Base-by-base conservation (phyloP, 768 basidiomycete species). In the Rhizopogon roseolus region DNA sequence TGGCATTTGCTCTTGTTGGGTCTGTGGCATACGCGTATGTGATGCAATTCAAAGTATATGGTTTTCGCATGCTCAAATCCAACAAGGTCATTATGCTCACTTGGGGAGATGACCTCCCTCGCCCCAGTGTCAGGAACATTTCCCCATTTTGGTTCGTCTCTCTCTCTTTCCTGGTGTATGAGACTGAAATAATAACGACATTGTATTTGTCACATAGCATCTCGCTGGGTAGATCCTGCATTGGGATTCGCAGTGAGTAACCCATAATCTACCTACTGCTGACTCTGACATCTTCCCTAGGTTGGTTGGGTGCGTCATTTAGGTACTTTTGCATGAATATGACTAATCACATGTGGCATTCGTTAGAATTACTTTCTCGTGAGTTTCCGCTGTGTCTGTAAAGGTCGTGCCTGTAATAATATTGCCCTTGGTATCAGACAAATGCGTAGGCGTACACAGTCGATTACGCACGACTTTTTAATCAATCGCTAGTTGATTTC, bases 41-140 rank as follows among this genome's bases (percentile, higher is more conserved):
- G 22, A 14, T 27, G 6, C 22, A 17, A 19, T 19, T 32, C 27
- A 22, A 3, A 1, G 22, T 22, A 65, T 73, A 11, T 65, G 74
- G 75, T 27, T 7, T 27, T 13, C 29, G 29, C 29, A 8, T 32
- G 29, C 29, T 32, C 8, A 32, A 32, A 32, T 3, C 8, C 8
- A 32, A 16, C 50, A 81, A 46, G 81, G 6, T 80, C 83, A 6
- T 68, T 89, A 17, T 85, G 85, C 60, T 78, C 82, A 6, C 64
- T 89, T n/a, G 86, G 82, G 34, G 88, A 91, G 70, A 86, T 90
- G 86, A 86, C 87, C 27, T 81, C 85, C 6, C 81, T 81, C 68
- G 87, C 86, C 1, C 88, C 88, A 3, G 81, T 89, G 44, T 87
- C 88, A 8, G 88, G 88, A 17, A 84, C 86, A 1, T 90, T 88